Percentiles rank a stretch among this genome's conserved stretches.
Conservation (phyloP, 768 basidiomycete species). For the Leccinum imitatum region DNA sequence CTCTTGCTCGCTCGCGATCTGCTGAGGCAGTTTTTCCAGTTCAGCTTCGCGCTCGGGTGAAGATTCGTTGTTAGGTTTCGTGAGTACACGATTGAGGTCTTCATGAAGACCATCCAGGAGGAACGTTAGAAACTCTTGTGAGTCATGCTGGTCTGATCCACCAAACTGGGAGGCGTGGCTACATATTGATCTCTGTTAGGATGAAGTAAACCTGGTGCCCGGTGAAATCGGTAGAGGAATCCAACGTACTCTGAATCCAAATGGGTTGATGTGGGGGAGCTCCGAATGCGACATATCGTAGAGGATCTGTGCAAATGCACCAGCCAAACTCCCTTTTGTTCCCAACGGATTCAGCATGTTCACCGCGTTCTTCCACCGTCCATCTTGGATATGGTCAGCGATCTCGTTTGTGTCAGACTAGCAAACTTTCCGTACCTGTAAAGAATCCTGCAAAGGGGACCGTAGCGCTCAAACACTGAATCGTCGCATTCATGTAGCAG, state of each 20-base stretch:
- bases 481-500: slow-evolving; percentile 98
- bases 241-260: slow-evolving; percentile 75
- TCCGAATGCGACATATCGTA: slow-evolving; percentile 88
- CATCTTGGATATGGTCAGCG: slow-evolving; percentile 45
- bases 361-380: slow-evolving; percentile 77
- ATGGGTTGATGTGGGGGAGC: slow-evolving; percentile 77
- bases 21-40: slow-evolving; percentile 80
- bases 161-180: slow-evolving; percentile 69
- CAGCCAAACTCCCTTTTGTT: slow-evolving; percentile 78
- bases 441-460: slow-evolving; percentile 94
- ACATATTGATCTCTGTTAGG: slow-evolving; percentile 54
- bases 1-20: slow-evolving; percentile 89
- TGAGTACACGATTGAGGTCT: slow-evolving; percentile 78
- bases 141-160: slow-evolving; percentile 92
- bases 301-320: slow-evolving; percentile 80
- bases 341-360: slow-evolving; percentile 87
- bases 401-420: background rate
- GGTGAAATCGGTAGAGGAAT: slow-evolving; percentile 21
- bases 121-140: slow-evolving; percentile 95
- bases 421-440: slow-evolving; percentile 51
- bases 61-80: slow-evolving; percentile 61
- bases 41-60: slow-evolving; percentile 85
- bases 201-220: slow-evolving; percentile 19
- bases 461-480: slow-evolving; percentile 95
- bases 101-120: slow-evolving; percentile 91